Evolutionary conservation across 2,329 filamentous ascomycete genomes (phyloP).

Genomic region (Fusarium ambrosium): DNA sequence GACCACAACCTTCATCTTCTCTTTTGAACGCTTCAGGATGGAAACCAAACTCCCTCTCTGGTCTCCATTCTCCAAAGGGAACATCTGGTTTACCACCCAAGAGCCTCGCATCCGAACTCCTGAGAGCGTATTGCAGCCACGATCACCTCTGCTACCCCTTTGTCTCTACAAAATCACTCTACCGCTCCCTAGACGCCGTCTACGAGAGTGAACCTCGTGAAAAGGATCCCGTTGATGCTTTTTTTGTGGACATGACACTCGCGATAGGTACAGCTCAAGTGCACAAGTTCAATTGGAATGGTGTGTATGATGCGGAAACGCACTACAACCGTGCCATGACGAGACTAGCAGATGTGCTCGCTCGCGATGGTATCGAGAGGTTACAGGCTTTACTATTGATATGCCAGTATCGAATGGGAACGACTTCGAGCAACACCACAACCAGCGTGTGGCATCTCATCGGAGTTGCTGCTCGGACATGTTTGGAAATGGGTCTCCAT

Average conservation of each 20-base stretch:
- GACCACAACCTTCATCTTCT: slow-evolving; percentile 27
- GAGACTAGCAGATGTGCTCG: slow-evolving; percentile 54
- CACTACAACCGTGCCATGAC: slow-evolving; percentile 57
- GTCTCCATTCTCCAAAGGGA: slow-evolving; percentile 7
- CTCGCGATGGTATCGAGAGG: slow-evolving; percentile 51
- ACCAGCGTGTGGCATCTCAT: slow-evolving; percentile 61
- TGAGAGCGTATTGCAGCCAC: slow-evolving; percentile 58
- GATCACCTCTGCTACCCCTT: slow-evolving; percentile 60
- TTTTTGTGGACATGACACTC: slow-evolving; percentile 59
- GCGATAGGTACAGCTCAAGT: slow-evolving; percentile 59
- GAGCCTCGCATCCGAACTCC: slow-evolving; percentile 51
- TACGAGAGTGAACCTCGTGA: slow-evolving; percentile 47
- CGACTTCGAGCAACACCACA: slow-evolving; percentile 54
- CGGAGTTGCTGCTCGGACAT: slow-evolving; percentile 57
- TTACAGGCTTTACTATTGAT: slow-evolving; percentile 59
- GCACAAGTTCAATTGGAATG: slow-evolving; percentile 60
- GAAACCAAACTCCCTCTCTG: slow-evolving; percentile 28
- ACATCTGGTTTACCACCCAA: slow-evolving; percentile 50
- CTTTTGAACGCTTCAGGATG: slow-evolving; percentile 24
- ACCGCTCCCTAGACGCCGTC: slow-evolving; percentile 47
- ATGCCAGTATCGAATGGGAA: slow-evolving; percentile 59
- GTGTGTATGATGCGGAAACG: slow-evolving; percentile 57
- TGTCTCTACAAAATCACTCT: slow-evolving; percentile 49
- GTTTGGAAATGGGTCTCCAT: slow-evolving; percentile 58
- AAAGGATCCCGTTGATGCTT: slow-evolving; percentile 50